Base-by-base conservation (phyloP, 2,329 filamentous ascomycete genomes). In the Diaporthe australafricana region DNA sequence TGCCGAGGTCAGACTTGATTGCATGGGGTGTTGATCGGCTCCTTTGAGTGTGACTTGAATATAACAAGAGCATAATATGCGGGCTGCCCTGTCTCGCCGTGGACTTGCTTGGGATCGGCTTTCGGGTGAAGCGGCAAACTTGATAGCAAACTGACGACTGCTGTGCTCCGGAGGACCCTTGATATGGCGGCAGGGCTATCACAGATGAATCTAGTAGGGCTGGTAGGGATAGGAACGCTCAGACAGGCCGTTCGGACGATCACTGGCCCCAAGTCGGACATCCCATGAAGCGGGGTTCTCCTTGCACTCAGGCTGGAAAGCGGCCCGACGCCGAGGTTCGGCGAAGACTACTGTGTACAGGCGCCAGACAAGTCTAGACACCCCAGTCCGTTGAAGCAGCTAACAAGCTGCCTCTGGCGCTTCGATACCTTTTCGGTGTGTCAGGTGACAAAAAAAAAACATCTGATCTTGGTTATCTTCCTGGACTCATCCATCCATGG, bases 261-360 rank as follows among this genome's bases (percentile, higher is more conserved):
- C 47, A n/a, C 45, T 63, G 60, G 68, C 8, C 45, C 42, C 25
- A 27, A 22, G 42, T 16, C 20, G 40, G 30, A 57, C 25, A 47
- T 45, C 66, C 66, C 53, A 69, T 38, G 53, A 11, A 60, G 66
- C 66, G 66, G 66, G 66, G 66, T 50, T 60, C 40, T 48, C 66
- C 53, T 40, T 69, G 66, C 53, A 42, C 60, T 48, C 27, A 48
- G 20, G 57, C 57, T 63, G 57, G 42, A 22, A 63, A 48, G 57
- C 57, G 50, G 66, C 66, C 66, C 53, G 63, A 67, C 55, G 53
- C 52, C 66, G 57, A 57, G 52, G n/a, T 55, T 56, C 42, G 66
- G 48, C 66, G 22, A 32, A n/a, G n/a, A 35, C 48, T 9, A 53
- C 45, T n/a, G 27, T 16, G 6, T 5, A 22, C 40, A 35, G 57